Evolutionary conservation across 495 filamentous ascomycete species (phyloP).

Genomic region (Penicillium soppii): DNA sequence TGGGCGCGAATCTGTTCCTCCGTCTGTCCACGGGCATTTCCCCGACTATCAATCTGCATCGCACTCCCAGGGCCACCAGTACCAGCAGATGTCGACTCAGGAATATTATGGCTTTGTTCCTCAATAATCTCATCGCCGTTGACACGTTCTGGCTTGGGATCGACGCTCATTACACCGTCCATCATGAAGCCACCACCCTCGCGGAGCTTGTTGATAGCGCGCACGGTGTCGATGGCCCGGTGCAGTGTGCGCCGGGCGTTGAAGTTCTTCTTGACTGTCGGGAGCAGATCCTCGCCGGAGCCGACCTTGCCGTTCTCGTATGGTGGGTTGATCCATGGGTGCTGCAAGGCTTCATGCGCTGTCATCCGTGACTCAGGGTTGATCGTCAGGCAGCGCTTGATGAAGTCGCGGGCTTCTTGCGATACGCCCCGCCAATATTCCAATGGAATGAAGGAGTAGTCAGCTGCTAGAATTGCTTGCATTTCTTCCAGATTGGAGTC

Average conservation of each 20-base stretch:
- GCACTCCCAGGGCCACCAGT: slow-evolving; percentile 3
- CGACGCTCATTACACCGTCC: slow-evolving; percentile 70
- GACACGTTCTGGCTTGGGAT: slow-evolving; percentile 57
- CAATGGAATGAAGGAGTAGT: slow-evolving; percentile 92
- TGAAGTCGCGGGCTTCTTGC: slow-evolving; percentile 84
- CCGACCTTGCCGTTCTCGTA: slow-evolving; percentile 33
- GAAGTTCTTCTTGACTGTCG: slow-evolving; percentile 98
- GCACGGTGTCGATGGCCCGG: slow-evolving; percentile 94
- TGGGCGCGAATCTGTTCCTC: slow-evolving; percentile 64
- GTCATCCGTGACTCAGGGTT: slow-evolving; percentile 86
- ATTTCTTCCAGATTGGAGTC: slow-evolving; percentile 98
- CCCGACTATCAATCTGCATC: slow-evolving; percentile 56
- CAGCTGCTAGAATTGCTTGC: slow-evolving; percentile 95
- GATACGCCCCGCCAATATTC: slow-evolving; percentile 97
- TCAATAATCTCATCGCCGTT: slow-evolving; percentile 43
- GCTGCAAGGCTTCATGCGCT: slow-evolving; percentile 88
- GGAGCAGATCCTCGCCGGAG: slow-evolving; percentile 74
- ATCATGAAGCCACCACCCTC: slow-evolving; percentile 80
- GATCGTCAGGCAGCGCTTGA: slow-evolving; percentile 82
- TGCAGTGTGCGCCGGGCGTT: slow-evolving; percentile 92
- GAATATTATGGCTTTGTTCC: slow-evolving; percentile 26
- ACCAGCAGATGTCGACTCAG: slow-evolving; percentile 10
- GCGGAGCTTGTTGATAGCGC: slow-evolving; percentile 95
- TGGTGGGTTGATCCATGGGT: slow-evolving; percentile 77
- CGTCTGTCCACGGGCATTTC: slow-evolving; percentile 62